phyloP scores from a whole-genome alignment of 176 grass and related monocot species.

The Neostapfia colusana region DNA sequence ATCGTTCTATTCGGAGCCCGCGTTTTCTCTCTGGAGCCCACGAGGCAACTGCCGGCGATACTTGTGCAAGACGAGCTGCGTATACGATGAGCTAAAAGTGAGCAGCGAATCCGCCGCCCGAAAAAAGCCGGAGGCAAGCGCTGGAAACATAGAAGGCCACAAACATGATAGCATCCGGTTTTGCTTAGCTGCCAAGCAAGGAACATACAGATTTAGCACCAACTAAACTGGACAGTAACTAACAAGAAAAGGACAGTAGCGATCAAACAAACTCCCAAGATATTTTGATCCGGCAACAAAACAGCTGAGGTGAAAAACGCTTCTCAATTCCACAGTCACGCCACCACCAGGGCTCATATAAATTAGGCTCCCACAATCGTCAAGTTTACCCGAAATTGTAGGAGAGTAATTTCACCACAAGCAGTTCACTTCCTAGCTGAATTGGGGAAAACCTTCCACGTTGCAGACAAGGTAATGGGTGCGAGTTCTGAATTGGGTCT shows the following conservation, averaged over 20 bases:
- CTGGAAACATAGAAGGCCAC: neutral
- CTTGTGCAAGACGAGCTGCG: neutral
- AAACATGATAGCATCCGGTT: neutral
- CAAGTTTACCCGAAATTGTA: neutral
- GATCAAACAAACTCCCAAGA: neutral
- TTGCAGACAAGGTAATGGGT: too few relatives aligned
- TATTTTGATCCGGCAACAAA: too few relatives aligned
- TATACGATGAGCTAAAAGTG: neutral
- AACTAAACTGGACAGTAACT: neutral
- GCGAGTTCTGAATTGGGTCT: too few relatives aligned
- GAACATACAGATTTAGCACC: neutral
- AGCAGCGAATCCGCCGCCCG: neutral
- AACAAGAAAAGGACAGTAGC: neutral
- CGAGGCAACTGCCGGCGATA: too few relatives aligned
- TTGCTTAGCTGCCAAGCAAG: constrained; percentile 13
- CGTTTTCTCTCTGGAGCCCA: neutral
- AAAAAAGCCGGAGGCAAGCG: neutral
- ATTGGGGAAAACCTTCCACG: neutral
- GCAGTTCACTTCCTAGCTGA: neutral
- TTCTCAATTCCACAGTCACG: neutral
- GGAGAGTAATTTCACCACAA: neutral
- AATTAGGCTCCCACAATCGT: neutral
- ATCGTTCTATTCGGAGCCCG: neutral
- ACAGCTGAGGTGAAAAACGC: too few relatives aligned
- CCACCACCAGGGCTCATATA: neutral